Evolutionary conservation across 345 rosid species (phyloP).

Genomic region (Microcos paniculata): DNA sequence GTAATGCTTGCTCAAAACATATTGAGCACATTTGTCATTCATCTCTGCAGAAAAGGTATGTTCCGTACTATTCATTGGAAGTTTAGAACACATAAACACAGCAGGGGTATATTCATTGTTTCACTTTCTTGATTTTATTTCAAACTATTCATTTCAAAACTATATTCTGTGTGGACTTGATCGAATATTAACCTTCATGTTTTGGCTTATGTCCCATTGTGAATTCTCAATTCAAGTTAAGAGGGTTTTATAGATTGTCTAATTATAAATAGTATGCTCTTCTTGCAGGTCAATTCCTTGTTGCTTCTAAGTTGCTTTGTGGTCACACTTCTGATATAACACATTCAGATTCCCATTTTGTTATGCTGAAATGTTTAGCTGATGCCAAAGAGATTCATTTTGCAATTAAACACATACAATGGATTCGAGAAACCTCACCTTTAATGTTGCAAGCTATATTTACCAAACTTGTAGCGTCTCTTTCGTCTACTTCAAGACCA

Average conservation of each 20-base stretch:
- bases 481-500: conserved; percentile 43
- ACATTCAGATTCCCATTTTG: conserved; percentile 48
- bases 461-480: conserved; percentile 40
- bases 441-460: conserved; percentile 34
- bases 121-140: not conserved
- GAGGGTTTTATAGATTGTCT: not conserved
- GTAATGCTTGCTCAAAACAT: conserved; percentile 38
- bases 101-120: not conserved
- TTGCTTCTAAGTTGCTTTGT: conserved; percentile 35
- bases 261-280: not conserved
- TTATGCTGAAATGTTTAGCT: conserved; percentile 53
- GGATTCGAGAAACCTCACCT: conserved; percentile 47
- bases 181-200: conserved; percentile 45
- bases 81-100: not conserved
- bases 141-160: no score
- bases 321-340: conserved; percentile 34
- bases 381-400: conserved; percentile 52
- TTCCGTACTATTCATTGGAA: not conserved
- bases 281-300: conserved; percentile 6
- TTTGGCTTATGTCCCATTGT: conserved; percentile 53
- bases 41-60: conserved; percentile 63
- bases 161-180: not conserved
- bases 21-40: conserved; percentile 38
- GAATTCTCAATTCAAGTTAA: conserved; percentile 22
- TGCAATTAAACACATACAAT: conserved; percentile 51